phyloP scores from a whole-genome alignment of 202 grass and related monocot genomes.

The Setaria italica region DNA sequence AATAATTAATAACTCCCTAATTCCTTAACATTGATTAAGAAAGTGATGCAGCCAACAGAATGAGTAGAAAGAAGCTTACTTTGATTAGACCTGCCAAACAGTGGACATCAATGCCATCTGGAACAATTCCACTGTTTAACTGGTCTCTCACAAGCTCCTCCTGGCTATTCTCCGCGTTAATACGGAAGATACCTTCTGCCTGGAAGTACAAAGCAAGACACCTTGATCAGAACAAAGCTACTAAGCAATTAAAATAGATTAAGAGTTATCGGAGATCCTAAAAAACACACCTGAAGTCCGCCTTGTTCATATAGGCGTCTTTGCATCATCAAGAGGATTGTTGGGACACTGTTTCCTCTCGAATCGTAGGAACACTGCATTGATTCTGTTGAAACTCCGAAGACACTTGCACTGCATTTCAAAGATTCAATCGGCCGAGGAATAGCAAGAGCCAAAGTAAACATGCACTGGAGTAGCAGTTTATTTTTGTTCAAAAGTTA shows the following conservation, averaged over 20 bases:
- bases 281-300: constrained; percentile 64
- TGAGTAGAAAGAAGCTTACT: constrained; percentile 50
- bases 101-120: constrained; percentile 88
- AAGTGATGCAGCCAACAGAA: not conserved
- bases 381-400: constrained; percentile 93
- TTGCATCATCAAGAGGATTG: constrained; percentile 96
- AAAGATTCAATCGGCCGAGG: constrained; percentile 44
- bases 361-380: constrained; percentile 93
- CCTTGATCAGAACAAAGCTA: constrained; percentile 31
- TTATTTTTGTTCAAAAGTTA: not conserved
- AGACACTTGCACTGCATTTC: constrained; percentile 82
- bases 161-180: constrained; percentile 92
- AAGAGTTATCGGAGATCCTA: not conserved
- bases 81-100: constrained; percentile 95
- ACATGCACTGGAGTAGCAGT: constrained; percentile 1
- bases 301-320: constrained; percentile 84
- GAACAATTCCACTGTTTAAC: constrained; percentile 85
- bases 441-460: constrained; percentile 1
- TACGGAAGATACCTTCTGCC: constrained; percentile 96
- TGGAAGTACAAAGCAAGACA: constrained; percentile 49
- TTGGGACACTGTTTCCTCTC: constrained; percentile 92
- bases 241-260: not conserved
- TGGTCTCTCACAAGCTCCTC: constrained; percentile 89
- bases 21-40: not conserved
- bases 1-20: constrained; percentile 20